Base-by-base conservation (phyloP, 257 asterid species). In the Nicotiana paniculata region DNA sequence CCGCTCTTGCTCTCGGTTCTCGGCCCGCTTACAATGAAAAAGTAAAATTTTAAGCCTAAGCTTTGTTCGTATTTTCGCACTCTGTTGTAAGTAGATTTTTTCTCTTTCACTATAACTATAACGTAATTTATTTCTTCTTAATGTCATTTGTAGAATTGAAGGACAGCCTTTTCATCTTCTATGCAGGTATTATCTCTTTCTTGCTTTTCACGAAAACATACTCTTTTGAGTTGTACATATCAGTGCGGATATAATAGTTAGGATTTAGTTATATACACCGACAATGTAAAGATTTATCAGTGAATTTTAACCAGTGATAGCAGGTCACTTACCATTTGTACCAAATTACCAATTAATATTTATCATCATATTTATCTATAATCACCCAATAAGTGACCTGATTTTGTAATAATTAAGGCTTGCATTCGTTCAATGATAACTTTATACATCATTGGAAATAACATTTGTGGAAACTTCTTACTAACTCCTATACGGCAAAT, bases 11-110 rank as follows among this genome's bases (percentile, higher is more conserved):
- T 96, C 64, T 87, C 96, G 13, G 55, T 90, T 81, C 92, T 94
- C 16, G 99, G 98, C 6, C 98, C 99, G 35, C 95, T 96, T 63
- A 90, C 97, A 9, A 89, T 85, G 46, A 88, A 85, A 85, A 91
- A 85, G 98, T 94, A 87, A 86, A 24, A 28, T 59, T 24, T 62
- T 65, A 5, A 75, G 77, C 78, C 66, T 26, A 75, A 46, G 79
- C 59, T 28, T 53, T 83, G 30, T 8, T 84, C 5, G 37, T 39
- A 2, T 26, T 8, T n/a, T 39, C 33, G 12, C 10, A 21, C 13
- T 26, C 13, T 77, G 62, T 77, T 83, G 10, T 9, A 43, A 43
- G 51, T 28, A 43, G 33, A 37, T 5, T 11, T n/a, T 61, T 17
- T 46, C 17, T 6, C 12, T 51, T 12, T 28, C 24, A 77, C 12